Base-by-base conservation (phyloP, 192 early-diverging fungal genomes). In the Phycomyces blakesleeanus region DNA sequence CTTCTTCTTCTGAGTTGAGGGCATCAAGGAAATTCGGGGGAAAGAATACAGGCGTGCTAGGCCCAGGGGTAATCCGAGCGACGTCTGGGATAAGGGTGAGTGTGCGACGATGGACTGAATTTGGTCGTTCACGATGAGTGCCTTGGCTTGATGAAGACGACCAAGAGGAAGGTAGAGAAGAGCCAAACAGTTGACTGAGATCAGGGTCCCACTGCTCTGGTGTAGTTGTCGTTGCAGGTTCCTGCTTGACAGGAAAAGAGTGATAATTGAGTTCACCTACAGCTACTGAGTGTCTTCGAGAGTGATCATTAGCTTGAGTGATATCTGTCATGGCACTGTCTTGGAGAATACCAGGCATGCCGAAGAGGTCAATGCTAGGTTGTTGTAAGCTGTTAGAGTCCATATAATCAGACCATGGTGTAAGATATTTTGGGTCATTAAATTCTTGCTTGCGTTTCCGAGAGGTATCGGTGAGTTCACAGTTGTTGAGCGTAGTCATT, bases 11-110 rank as follows among this genome's bases (percentile, higher is more conserved):
- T 67, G 66, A 72, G 53, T 75, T 75, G 56, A 89, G 70, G 10
- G 88, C 84, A 18, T 87, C 85, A 37, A 83, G 66, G 61, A 89
- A 89, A 53, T 78, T 82, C 26, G 88, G 88, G 37, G 88, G 83
- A 41, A 89, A 89, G 76, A 89, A 87, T 22, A 81, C 83, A 0
- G 87, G 85, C 12, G 87, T 87, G 15, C 73, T 75, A 8, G 85
- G 87, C 29, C 50, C 34, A 8, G 59, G 41, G 10, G 42, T 34
- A 59, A 20, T 38, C 10, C 5, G 59, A 51, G 57, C 24, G 22
- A 18, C 40, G 24, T 40, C 22, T 20, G 38, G 55, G 11, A 21
- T 49, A 24, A 16, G 38, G 8, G 21, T 51, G 26, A 56, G 29
- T 4, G 55, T 37, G 55, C 55, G 55, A 34, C 55, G 27, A 56